phyloP scores from a whole-genome alignment of 2,329 filamentous ascomycete genomes.

The Hypoxylon sp. region DNA sequence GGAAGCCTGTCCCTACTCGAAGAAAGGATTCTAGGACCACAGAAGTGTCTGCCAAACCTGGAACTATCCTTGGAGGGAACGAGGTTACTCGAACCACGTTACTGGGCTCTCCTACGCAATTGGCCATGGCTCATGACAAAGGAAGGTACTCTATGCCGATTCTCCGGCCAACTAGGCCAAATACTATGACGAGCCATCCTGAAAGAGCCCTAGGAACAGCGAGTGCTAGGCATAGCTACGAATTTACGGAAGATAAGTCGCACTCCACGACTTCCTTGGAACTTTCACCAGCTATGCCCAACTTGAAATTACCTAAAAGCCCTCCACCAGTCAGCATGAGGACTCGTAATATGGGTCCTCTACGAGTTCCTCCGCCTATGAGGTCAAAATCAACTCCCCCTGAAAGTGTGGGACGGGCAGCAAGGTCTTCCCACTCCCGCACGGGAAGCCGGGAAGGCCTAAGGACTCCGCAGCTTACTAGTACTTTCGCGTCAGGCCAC shows the following conservation, averaged over 20 bases:
- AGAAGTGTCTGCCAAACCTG: conserved; percentile 11
- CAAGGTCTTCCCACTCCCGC: conserved; percentile 46
- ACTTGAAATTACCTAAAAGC: conserved; percentile 53
- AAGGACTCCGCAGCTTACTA: conserved; percentile 37
- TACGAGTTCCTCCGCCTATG: conserved; percentile 55
- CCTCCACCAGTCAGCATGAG: conserved; percentile 62
- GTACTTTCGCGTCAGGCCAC: conserved; percentile 7
- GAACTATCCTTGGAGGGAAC: conserved; percentile 7
- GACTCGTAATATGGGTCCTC: conserved; percentile 56
- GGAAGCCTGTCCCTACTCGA: conserved; percentile 53
- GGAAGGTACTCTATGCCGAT: conserved; percentile 30
- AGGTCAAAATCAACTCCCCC: conserved; percentile 58
- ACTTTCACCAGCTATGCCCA: conserved; percentile 25
- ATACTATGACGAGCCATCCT: conserved; percentile 53
- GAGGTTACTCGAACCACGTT: not conserved
- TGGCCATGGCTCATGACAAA: conserved; percentile 38
- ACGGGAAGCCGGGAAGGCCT: conserved; percentile 54
- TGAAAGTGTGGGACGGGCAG: conserved; percentile 33
- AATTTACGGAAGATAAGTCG: conserved; percentile 17
- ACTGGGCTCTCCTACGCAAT: conserved; percentile 4
- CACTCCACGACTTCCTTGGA: conserved; percentile 35
- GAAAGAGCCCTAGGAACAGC: conserved; percentile 49
- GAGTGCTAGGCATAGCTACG: conserved; percentile 32
- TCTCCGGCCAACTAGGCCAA: conserved; percentile 34
- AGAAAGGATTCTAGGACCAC: conserved; percentile 4